Conservation (phyloP, 129 eudicot genomes). For the Flaveria sonorensis region DNA sequence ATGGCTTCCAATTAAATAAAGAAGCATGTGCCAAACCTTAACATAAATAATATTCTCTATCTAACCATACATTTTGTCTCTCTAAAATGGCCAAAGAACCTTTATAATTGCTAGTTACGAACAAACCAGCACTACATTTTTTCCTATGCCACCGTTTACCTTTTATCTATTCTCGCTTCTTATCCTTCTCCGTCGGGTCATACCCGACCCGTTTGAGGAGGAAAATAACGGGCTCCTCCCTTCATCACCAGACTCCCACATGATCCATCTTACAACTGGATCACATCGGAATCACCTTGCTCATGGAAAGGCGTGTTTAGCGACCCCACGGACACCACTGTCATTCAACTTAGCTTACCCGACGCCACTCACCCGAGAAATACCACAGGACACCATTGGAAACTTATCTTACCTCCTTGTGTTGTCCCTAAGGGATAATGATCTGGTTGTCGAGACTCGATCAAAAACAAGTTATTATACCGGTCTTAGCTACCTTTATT, state of each 20-base stretch:
- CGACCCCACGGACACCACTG: background rate
- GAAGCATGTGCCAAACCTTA: no score
- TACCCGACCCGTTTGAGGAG: background rate
- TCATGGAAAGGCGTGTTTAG: background rate
- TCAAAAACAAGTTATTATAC: no score
- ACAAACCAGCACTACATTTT: background rate
- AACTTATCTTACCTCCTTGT: background rate
- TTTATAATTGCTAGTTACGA: no score
- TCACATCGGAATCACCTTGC: background rate
- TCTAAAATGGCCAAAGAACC: no score
- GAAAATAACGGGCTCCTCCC: background rate
- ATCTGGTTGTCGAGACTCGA: no score
- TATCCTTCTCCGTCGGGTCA: background rate
- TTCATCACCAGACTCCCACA: background rate
- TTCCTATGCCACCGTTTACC: slow-evolving; percentile 19
- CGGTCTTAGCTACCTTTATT: no score
- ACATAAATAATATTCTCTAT: no score
- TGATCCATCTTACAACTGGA: background rate
- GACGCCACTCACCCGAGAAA: background rate
- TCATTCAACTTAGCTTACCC: background rate
- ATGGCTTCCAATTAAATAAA: no score
- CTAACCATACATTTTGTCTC: no score
- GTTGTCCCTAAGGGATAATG: background rate
- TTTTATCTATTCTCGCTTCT: background rate
- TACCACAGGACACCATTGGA: background rate